phyloP scores from a whole-genome alignment of 164 flowering plant species.

The Chloranthus sessilifolius region DNA sequence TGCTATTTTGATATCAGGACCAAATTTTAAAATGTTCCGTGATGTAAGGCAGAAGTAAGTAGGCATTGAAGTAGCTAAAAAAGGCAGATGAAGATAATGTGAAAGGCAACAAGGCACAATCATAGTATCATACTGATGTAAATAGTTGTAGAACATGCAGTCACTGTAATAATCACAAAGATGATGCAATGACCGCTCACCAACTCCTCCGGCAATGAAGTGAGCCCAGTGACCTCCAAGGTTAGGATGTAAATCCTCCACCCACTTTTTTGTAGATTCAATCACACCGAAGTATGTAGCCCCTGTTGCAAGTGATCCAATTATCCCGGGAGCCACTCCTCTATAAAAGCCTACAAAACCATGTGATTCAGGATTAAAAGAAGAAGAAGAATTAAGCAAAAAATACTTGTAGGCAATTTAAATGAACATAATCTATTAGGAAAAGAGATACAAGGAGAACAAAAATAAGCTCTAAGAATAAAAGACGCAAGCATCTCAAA shows the following conservation, averaged over 20 bases:
- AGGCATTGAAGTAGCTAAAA: too few species aligned
- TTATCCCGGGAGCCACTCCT: constrained; percentile 76
- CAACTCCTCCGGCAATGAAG: constrained; percentile 89
- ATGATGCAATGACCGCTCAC: constrained; percentile 25
- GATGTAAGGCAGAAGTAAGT: too few species aligned
- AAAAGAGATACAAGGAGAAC: neutral
- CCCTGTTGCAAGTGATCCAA: constrained; percentile 94
- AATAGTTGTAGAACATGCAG: neutral
- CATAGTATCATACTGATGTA: too few species aligned
- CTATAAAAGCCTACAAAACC: constrained; percentile 72
- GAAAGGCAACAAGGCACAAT: too few species aligned
- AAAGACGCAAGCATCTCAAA: too few species aligned
- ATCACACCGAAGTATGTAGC: constrained; percentile 97
- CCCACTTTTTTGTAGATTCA: constrained; percentile 88
- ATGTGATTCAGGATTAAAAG: neutral
- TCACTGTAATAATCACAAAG: neutral
- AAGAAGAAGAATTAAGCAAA: neutral
- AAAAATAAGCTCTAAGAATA: neutral
- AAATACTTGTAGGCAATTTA: neutral
- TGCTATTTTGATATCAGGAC: too few species aligned
- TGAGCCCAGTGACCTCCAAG: constrained; percentile 93
- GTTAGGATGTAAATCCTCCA: constrained; percentile 78
- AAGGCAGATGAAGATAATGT: too few species aligned
- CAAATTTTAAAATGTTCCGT: too few species aligned
- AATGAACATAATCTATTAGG: too few species aligned